Evolutionary conservation across 257 asterid genomes (phyloP).

Genomic region (Forsythia suspensa): DNA sequence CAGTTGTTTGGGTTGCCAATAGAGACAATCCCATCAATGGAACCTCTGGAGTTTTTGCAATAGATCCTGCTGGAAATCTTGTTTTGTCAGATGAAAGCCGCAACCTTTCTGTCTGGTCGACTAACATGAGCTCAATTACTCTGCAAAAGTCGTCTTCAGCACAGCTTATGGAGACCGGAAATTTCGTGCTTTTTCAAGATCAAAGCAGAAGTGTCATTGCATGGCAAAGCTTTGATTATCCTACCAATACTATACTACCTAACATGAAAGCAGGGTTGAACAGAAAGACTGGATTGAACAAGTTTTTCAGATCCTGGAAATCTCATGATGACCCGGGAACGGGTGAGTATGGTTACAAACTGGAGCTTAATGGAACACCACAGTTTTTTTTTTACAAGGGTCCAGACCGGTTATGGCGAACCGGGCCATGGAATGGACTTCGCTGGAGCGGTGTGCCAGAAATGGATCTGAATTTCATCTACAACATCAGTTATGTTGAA

Average conservation of each 20-base stretch:
- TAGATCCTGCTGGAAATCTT: slow-evolving; percentile 40
- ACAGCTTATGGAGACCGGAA: slow-evolving; percentile 45
- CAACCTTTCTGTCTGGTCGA: slow-evolving; percentile 28
- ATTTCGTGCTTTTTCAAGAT: slow-evolving; percentile 35
- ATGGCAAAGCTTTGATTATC: slow-evolving; percentile 62
- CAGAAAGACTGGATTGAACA: slow-evolving; percentile 27
- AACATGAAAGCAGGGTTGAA: slow-evolving; percentile 37
- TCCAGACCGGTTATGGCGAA: slow-evolving; percentile 23
- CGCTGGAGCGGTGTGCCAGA: slow-evolving; percentile 39
- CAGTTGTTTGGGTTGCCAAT: slow-evolving; percentile 55
- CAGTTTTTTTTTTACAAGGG: slow-evolving; percentile 17
- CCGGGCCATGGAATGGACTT: slow-evolving; percentile 45
- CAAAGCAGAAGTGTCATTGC: slow-evolving; percentile 13
- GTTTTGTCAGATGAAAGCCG: slow-evolving; percentile 20
- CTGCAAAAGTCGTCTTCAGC: slow-evolving; percentile 12
- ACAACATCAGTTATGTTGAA: slow-evolving; percentile 28
- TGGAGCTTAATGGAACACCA: slow-evolving; percentile 36
- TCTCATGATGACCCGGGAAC: slow-evolving; percentile 38
- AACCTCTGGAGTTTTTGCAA: slow-evolving; percentile 18
- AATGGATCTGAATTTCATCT: slow-evolving; percentile 30
- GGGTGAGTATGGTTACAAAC: slow-evolving; percentile 29
- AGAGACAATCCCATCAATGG: slow-evolving; percentile 31
- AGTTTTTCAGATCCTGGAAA: slow-evolving; percentile 44
- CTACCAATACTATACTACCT: slow-evolving; percentile 50
- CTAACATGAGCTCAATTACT: slow-evolving; percentile 21